Base-by-base conservation (phyloP, 2,329 filamentous ascomycete genomes). In the Curvularia spicifera region DNA sequence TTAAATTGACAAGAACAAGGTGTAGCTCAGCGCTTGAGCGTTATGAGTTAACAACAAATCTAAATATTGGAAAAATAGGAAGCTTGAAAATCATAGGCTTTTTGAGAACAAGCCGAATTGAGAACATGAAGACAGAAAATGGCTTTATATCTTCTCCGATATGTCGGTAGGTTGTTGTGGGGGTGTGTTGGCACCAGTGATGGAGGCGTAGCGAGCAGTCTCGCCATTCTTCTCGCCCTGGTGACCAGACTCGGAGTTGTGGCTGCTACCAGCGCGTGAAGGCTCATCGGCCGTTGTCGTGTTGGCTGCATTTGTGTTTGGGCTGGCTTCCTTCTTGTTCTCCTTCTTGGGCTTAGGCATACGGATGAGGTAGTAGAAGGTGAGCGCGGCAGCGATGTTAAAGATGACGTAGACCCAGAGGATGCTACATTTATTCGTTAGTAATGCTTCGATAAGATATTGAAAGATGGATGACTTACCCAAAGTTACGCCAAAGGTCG, bases 341-440 rank as follows among this genome's bases (percentile, higher is more conserved):
- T 80, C 77, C 65, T 78, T 76, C 74, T 81, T 80, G 54, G 74
- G 70, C 75, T 81, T 83, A 5, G 83, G 84, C 64, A 86, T 81
- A n/a, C 84, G 75, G 20, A 79, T 68, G 40, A 84, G 69, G 82
- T 82, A 86, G 71, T 86, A 86, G 20, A 86, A 67, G 40, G 78
- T 75, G 8, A 84, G 70, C 0, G 84, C 83, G 0, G 72, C 81
- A 29, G 72, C 61, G 18, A 82, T 69, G 64, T 86, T 86, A 71
- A 85, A 84, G 37, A 79, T 74, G 51, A 84, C 76, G 59, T 78
- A 86, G 2, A 72, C 82, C 76, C 81, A 85, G 53, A 86, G 71
- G 46, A 86, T 75, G 2, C 63, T 59, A 40, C 7, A 33, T 22
- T 18, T 15, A 24, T 12, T 22, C 8, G 57, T 54, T 28, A 56